phyloP scores from a whole-genome alignment of 2,329 filamentous ascomycete genomes.

The Sporothrix sp. region DNA sequence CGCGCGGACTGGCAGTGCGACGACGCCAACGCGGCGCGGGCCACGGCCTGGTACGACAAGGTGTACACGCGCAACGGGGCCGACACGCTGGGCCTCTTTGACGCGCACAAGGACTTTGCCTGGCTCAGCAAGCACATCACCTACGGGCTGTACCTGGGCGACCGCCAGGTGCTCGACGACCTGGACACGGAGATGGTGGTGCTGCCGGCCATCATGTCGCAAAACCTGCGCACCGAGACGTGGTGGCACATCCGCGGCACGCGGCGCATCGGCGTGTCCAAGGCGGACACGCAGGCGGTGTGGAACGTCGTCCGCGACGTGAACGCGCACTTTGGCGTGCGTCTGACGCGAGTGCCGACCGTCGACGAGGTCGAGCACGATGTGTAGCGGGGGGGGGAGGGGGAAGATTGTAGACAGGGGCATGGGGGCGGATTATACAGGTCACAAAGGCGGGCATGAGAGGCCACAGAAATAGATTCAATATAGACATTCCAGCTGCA shows the following conservation, averaged over 20 bases:
- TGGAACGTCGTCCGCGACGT: constrained; percentile 20
- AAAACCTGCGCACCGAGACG: constrained; percentile 43
- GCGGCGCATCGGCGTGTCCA: constrained; percentile 37
- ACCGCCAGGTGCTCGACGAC: constrained; percentile 43
- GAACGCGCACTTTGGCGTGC: constrained; percentile 19
- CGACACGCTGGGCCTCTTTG: constrained; percentile 27
- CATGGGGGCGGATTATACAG: too few relatives aligned
- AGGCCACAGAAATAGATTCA: too few relatives aligned
- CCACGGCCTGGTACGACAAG: constrained; percentile 44
- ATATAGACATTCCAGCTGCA: too few relatives aligned
- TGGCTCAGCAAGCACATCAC: constrained; percentile 47
- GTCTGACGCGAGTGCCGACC: constrained; percentile 21
- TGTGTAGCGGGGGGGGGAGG: constrained; percentile 13
- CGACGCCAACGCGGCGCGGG: constrained; percentile 42
- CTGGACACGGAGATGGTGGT: constrained; percentile 47
- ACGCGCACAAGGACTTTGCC: constrained; percentile 31
- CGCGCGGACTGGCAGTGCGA: constrained; percentile 51
- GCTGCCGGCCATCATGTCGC: constrained; percentile 46
- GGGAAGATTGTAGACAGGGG: neutral
- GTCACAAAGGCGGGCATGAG: too few relatives aligned
- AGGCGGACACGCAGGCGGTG: constrained; percentile 31
- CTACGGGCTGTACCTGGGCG: constrained; percentile 48
- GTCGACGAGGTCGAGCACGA: constrained; percentile 23
- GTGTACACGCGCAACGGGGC: constrained; percentile 43
- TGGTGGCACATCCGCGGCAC: constrained; percentile 46